Percentiles rank a stretch among this genome's conserved stretches.
phyloP scores from a whole-genome alignment of 495 filamentous ascomycete species.

The Aspergillus bertholletiae region DNA sequence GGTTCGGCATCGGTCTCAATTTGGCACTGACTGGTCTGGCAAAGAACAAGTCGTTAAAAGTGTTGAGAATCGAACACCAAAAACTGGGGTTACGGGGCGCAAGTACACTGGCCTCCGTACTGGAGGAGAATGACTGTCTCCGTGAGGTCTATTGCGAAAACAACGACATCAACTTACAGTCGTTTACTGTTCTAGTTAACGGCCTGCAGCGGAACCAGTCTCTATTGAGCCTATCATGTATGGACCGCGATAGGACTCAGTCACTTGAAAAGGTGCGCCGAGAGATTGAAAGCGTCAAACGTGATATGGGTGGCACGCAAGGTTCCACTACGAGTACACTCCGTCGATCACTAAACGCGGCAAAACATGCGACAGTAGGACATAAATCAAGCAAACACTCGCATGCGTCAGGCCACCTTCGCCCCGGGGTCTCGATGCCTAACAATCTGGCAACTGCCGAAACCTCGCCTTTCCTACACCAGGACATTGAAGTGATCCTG shows the following conservation, averaged over 20 bases:
- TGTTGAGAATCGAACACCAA: constrained; percentile 71
- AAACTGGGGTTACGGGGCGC: constrained; percentile 66
- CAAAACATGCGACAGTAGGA: constrained; percentile 27
- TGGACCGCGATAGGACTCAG: constrained; percentile 58
- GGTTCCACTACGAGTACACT: constrained; percentile 39
- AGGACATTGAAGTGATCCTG: constrained; percentile 53
- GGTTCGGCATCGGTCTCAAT: constrained; percentile 79
- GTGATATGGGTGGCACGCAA: constrained; percentile 29
- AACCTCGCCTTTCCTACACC: constrained; percentile 29
- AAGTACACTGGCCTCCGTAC: constrained; percentile 71
- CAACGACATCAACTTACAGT: constrained; percentile 74
- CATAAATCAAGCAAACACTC: constrained; percentile 33
- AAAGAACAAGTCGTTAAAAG: constrained; percentile 68
- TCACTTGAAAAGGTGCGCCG: constrained; percentile 61
- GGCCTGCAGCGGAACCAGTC: constrained; percentile 64
- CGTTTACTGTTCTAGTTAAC: constrained; percentile 74
- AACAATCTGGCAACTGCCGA: constrained; percentile 20
- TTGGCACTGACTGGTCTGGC: constrained; percentile 73
- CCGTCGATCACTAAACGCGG: constrained; percentile 42
- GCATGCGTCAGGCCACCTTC: constrained; percentile 19
- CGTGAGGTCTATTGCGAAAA: constrained; percentile 72
- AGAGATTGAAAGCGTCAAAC: constrained; percentile 53
- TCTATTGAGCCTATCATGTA: constrained; percentile 60
- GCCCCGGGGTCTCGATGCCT: constrained; percentile 16
- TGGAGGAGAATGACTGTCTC: constrained; percentile 62